Evolutionary conservation across 257 asterid genomes (phyloP).

Genomic region (Penstemon eatonii): DNA sequence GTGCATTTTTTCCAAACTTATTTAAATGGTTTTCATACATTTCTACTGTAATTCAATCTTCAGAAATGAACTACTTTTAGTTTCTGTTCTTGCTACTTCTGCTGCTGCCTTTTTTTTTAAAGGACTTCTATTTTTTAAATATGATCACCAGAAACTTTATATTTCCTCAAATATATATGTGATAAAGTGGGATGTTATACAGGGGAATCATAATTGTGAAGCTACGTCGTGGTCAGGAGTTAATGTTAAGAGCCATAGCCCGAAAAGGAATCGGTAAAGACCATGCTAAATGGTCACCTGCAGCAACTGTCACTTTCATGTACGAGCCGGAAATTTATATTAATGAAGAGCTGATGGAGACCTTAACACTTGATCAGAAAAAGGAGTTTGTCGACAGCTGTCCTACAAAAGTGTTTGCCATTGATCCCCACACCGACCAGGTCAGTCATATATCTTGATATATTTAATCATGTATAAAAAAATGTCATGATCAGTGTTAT

Average conservation of each 20-base stretch:
- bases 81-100: too few relatives aligned
- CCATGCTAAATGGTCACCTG: slow-evolving; percentile 99
- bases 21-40: too few relatives aligned
- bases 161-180: neutral
- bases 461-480: neutral
- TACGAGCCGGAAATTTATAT: slow-evolving; percentile 89
- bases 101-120: too few relatives aligned
- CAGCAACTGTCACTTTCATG: slow-evolving; percentile 98
- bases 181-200: slow-evolving; percentile 22
- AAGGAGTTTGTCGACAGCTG: slow-evolving; percentile 79
- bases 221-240: slow-evolving; percentile 97
- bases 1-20: too few relatives aligned
- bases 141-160: too few relatives aligned
- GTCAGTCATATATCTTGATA: slow-evolving; percentile 34
- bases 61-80: too few relatives aligned
- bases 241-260: slow-evolving; percentile 89
- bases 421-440: slow-evolving; percentile 62
- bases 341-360: slow-evolving; percentile 91
- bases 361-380: slow-evolving; percentile 60
- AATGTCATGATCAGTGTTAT: slow-evolving; percentile 11
- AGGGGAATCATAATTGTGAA: slow-evolving; percentile 98
- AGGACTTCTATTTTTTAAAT: too few relatives aligned
- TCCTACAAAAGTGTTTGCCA: slow-evolving; percentile 79
- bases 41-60: too few relatives aligned
- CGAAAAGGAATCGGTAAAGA: slow-evolving; percentile 99